A percentile compares a stretch with the other conserved stretches of the same genome.
Conservation (phyloP, 805 yeast species). For the Saccharomycopsis vini region DNA sequence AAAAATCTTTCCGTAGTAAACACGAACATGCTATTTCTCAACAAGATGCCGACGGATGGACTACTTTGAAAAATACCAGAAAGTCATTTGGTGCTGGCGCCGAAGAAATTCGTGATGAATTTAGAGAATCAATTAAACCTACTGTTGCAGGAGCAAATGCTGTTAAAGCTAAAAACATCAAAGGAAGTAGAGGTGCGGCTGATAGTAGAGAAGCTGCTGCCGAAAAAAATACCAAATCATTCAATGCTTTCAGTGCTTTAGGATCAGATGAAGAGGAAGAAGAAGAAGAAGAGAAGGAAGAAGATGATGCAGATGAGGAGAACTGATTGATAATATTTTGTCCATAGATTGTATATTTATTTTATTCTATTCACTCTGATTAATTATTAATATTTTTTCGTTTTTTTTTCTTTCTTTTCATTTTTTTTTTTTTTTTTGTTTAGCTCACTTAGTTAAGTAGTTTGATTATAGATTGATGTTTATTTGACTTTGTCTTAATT, state of each 20-base stretch:
- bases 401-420: too few relatives aligned
- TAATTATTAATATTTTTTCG: too few relatives aligned
- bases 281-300: constrained; percentile 19
- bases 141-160: constrained; percentile 31
- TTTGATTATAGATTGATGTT: too few relatives aligned
- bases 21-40: constrained; percentile 35
- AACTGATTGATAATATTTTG: too few relatives aligned
- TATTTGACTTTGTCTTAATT: too few relatives aligned
- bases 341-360: too few relatives aligned
- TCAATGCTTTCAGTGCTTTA: constrained; percentile 79
- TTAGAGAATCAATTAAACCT: constrained; percentile 35
- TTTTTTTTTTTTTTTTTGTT: too few relatives aligned
- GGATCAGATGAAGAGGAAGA: constrained; percentile 49
- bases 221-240: constrained; percentile 54
- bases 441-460: too few relatives aligned
- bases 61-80: constrained; percentile 42
- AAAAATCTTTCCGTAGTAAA: constrained; percentile 33
- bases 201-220: constrained; percentile 65
- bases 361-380: too few relatives aligned
- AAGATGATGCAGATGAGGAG: constrained; percentile 2
- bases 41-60: constrained; percentile 81
- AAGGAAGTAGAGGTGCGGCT: constrained; percentile 65
- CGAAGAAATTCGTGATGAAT: constrained; percentile 30
- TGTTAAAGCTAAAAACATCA: constrained; percentile 54
- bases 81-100: constrained; percentile 38